A percentile compares a stretch with the other conserved stretches of the same genome.
Evolutionary conservation across 2,329 filamentous ascomycete species (phyloP).

Genomic region (Pseudomassariella vexata): DNA sequence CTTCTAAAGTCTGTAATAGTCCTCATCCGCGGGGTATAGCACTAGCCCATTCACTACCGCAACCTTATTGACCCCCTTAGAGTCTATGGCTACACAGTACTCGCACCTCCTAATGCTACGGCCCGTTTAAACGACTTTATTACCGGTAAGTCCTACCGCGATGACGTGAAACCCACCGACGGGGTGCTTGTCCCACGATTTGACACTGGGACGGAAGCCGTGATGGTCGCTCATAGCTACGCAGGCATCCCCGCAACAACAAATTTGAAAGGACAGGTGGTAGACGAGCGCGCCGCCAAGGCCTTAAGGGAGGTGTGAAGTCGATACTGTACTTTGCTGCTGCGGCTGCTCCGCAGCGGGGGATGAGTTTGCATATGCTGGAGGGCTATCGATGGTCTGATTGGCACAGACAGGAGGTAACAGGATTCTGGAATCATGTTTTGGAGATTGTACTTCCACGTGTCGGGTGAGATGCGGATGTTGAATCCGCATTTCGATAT

Average conservation of each 20-base stretch:
- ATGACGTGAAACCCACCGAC: conserved; percentile 15
- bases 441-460: not conserved
- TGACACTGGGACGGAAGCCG: conserved; percentile 15
- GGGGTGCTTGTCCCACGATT: conserved; percentile 13
- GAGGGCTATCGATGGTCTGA: conserved; percentile 5
- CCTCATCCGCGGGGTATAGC: conserved; percentile 16
- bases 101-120: conserved; percentile 9
- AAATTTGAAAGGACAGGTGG: conserved; percentile 16
- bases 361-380: conserved; percentile 10
- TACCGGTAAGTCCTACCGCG: conserved; percentile 16
- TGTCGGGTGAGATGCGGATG: not conserved
- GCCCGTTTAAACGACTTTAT: conserved; percentile 16
- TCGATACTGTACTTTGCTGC: conserved; percentile 21
- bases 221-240: conserved; percentile 19
- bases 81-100: conserved; percentile 11
- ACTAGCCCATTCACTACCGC: conserved; percentile 14
- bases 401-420: not conserved
- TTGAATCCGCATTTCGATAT: not conserved
- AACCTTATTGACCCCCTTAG: conserved; percentile 14
- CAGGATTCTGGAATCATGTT: too few relatives aligned
- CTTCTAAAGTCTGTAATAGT: conserved; percentile 14
- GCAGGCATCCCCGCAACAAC: conserved; percentile 24
- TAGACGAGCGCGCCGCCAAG: conserved; percentile 18
- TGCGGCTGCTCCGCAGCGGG: conserved; percentile 16
- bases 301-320: conserved; percentile 21